Percentiles rank a stretch among this genome's conserved stretches.
Conservation (phyloP, 106 monocot genomes). For the Dendrobium catenatum region DNA sequence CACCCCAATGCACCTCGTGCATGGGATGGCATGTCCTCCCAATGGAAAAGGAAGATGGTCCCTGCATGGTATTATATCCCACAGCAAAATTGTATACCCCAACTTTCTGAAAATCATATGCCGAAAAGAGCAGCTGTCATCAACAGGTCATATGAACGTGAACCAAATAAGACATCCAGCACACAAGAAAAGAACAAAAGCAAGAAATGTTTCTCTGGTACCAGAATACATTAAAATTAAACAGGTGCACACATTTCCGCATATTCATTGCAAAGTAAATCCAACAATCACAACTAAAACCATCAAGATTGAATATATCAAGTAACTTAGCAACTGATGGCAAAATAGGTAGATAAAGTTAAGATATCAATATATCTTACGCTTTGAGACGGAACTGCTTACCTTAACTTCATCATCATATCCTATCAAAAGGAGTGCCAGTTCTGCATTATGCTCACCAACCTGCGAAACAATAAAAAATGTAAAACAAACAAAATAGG, state of each 20-base stretch:
- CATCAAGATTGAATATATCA: not conserved
- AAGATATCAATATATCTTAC: not conserved
- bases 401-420: conserved; percentile 86
- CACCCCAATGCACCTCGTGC: not conserved
- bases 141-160: not conserved
- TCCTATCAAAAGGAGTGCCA: conserved; percentile 71
- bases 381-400: conserved; percentile 2
- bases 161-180: not conserved
- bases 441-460: conserved; percentile 64
- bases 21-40: not conserved
- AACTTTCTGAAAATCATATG: not conserved
- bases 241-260: not conserved
- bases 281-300: not conserved
- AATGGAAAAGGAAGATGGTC: not conserved
- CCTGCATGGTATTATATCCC: not conserved
- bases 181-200: not conserved
- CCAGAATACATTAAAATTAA: not conserved
- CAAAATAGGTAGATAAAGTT: not conserved
- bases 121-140: not conserved
- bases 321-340: not conserved
- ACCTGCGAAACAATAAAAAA: conserved; percentile 38
- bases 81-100: not conserved
- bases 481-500: not conserved
- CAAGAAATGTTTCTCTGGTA: not conserved
- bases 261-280: not conserved